A percentile compares a stretch with the other conserved stretches of the same genome.
Evolutionary conservation across 805 yeast genomes (phyloP).

Genomic region (Ogataea polymorpha): DNA sequence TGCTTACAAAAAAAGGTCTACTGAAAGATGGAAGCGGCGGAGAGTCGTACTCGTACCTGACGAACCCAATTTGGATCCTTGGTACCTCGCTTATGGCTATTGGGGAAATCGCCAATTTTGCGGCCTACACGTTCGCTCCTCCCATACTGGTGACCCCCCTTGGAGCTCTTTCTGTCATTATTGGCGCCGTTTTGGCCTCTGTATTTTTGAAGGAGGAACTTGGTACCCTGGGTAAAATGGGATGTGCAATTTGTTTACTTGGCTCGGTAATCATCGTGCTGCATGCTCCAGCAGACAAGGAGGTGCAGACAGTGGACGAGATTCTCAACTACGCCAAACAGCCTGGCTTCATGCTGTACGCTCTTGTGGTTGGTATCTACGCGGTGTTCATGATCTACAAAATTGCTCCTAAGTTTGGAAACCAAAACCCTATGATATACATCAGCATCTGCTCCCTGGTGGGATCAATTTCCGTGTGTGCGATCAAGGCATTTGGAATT

Average conservation of each 20-base stretch:
- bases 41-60: constrained; percentile 74
- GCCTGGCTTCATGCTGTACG: constrained; percentile 73
- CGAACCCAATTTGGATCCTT: constrained; percentile 91
- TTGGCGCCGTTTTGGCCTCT: constrained; percentile 89
- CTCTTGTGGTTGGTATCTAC: constrained; percentile 58
- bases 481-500: constrained; percentile 90
- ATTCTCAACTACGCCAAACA: constrained; percentile 74
- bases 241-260: constrained; percentile 85
- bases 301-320: constrained; percentile 83
- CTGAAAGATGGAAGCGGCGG: constrained; percentile 62
- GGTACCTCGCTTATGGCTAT: constrained; percentile 89
- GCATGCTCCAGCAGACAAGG: constrained; percentile 95
- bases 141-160: constrained; percentile 89
- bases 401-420: constrained; percentile 78
- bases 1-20: constrained; percentile 84
- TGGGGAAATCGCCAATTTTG: constrained; percentile 89
- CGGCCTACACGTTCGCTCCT: constrained; percentile 94
- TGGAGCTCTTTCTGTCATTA: constrained; percentile 86
- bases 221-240: constrained; percentile 85
- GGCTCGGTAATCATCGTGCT: constrained; percentile 86
- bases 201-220: constrained; percentile 80
- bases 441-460: constrained; percentile 86
- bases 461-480: constrained; percentile 87
- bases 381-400: constrained; percentile 76
- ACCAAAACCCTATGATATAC: constrained; percentile 81